These are phyloP conservation scores for Sporothrix variecibatus DNA, from an alignment of 2,329 filamentous ascomycete genomes.

Conservation along the genomic window DNA sequence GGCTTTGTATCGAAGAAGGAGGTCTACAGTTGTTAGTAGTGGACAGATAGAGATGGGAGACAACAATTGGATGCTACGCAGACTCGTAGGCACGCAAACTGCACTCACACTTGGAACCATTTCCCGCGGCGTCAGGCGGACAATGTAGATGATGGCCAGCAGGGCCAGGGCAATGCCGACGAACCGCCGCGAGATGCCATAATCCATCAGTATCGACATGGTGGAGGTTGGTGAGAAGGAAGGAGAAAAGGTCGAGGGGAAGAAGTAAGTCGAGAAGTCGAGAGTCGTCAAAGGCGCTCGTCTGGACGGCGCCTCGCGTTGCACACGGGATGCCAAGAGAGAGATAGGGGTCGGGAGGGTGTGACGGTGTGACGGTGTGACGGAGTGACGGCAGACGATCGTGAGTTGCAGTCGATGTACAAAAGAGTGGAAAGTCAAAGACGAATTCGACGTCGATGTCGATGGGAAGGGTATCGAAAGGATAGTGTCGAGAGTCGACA, in stretches of 20 bases:
- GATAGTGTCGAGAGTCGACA: not conserved
- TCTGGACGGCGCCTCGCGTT: constrained; percentile 7
- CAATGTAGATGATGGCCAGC: constrained; percentile 30
- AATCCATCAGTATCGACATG: constrained; percentile 27
- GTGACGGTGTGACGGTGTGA: not conserved
- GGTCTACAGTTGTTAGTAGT: too few relatives aligned
- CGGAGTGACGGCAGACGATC: not conserved
- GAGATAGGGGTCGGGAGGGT: not conserved
- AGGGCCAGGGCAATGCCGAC: constrained; percentile 25
- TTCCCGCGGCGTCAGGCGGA: constrained; percentile 28
- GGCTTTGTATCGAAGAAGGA: constrained; percentile 17
- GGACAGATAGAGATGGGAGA: not conserved
- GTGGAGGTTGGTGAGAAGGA: not conserved
- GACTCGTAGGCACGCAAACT: too few relatives aligned
- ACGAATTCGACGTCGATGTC: not conserved
- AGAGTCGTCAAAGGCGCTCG: not conserved
- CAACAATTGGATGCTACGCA: not conserved
- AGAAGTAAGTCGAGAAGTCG: not conserved
- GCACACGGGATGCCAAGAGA: not conserved
- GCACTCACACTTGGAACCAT: constrained; percentile 24
- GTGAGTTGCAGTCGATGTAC: not conserved
- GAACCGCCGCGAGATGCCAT: constrained; percentile 30
- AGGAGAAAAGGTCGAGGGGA: not conserved
- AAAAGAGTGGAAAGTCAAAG: not conserved
- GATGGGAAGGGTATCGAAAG: not conserved